phyloP scores from a whole-genome alignment of 2,329 filamentous ascomycete species.

The Xylariaceae sp. region DNA sequence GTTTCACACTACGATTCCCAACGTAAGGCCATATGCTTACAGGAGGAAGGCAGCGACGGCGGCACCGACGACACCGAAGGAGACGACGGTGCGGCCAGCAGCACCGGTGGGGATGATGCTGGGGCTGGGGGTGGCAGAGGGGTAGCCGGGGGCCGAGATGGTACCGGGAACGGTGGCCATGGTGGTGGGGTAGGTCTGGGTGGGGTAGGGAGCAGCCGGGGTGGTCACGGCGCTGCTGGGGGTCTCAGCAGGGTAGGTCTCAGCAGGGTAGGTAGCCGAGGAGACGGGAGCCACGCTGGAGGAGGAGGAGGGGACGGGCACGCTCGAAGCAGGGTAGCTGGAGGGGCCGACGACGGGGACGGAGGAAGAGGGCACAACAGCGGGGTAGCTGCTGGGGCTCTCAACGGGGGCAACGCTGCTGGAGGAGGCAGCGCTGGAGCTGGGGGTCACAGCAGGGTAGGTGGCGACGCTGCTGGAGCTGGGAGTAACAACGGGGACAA shows the following conservation, averaged over 20 bases:
- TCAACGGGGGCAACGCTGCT: neutral
- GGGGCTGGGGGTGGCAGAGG: conserved; percentile 8
- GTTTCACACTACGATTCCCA: no score
- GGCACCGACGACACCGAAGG: conserved; percentile 19
- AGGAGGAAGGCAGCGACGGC: conserved; percentile 18
- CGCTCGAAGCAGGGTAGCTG: conserved; percentile 7
- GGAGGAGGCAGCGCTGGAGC: neutral
- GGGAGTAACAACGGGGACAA: neutral
- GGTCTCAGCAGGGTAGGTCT: conserved; percentile 2
- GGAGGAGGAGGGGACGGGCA: neutral
- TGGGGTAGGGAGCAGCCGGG: conserved; percentile 3
- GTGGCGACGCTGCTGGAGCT: neutral
- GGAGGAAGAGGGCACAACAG: neutral
- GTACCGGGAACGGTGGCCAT: conserved; percentile 17
- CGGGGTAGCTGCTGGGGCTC: neutral
- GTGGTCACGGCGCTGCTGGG: neutral
- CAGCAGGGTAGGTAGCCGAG: neutral
- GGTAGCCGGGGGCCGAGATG: conserved; percentile 10
- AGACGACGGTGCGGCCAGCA: conserved; percentile 18
- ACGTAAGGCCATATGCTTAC: conserved; percentile 9
- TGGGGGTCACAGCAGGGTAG: conserved; percentile 12
- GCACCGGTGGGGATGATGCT: conserved; percentile 19
- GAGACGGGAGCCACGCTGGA: neutral
- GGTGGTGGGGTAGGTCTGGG: conserved; percentile 14
- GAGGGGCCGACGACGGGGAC: neutral